Base-by-base conservation (phyloP, 1,284 basidiomycete species). In the Leccinum pachyderme region DNA sequence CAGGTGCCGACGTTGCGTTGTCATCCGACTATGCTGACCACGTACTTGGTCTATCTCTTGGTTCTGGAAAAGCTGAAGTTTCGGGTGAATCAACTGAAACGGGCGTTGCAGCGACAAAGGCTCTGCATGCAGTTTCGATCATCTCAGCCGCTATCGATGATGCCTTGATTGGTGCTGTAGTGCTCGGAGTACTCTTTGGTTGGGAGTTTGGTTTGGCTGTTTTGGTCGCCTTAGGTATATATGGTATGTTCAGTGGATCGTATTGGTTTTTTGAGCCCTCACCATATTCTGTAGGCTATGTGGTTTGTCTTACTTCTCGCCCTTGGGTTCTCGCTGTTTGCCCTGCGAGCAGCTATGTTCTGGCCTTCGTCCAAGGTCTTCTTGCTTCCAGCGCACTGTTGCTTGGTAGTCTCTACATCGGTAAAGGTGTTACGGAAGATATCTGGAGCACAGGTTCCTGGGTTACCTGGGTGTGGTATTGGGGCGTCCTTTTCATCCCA, bases 101-200 rank as follows among this genome's bases (percentile, higher is more conserved):
- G 58, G 96, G 86, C 73, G 95, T 81, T 39, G 98, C 81, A 75
- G 92, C 84, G 66, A 82, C 83, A 60, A 98, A 84, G 82, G 98
- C 86, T 75, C 92, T 87, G 79, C 93, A 84, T 77, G 95, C 86
- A 74, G 92, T 82, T 77, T 95, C 56, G 79, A 70, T 95, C 84
- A 70, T 91, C 81, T 63, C 90, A 77, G 47, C 94, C 1, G 91
- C 87, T 31, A 83, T 94, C 62, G 76, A 91, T 54, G 93, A 95
- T 72, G 85, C 90, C 55, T 63, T 77, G 41, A 72, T 91, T 48
- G 89, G 89, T 11, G 77, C 89, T 37, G 75, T 84, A 15, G 75
- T 87, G 24, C 87, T 91, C 66, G 78, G 77, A 53, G 60, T 86
- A 55, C 73, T 78, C 57, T 88, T 91, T 59, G 83, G 85, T 60